Conservation (phyloP, 2,329 filamentous ascomycete genomes). For the Dothistroma septosporum region DNA sequence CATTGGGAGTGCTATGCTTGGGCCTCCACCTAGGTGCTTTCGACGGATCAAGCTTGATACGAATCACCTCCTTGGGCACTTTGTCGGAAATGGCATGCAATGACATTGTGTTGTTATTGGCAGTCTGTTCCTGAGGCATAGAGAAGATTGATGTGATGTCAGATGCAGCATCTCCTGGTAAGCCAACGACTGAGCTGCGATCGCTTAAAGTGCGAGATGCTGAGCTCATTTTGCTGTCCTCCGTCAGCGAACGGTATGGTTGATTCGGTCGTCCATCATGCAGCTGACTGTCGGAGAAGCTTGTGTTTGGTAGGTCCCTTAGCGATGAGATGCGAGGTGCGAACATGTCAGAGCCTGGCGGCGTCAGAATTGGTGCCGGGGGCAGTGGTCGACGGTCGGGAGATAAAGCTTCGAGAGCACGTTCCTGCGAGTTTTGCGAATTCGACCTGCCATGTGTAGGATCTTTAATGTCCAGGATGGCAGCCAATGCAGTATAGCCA, state of each 20-base stretch:
- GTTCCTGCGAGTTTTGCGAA: background rate
- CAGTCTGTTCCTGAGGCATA: constrained; percentile 12
- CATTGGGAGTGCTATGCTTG: constrained; percentile 22
- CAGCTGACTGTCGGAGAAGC: background rate
- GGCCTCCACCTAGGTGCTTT: constrained; percentile 23
- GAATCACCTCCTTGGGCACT: constrained; percentile 44
- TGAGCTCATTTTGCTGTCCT: constrained; percentile 11
- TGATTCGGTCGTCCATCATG: background rate
- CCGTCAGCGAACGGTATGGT: background rate
- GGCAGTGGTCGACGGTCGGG: constrained; percentile 11
- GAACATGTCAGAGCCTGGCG: background rate
- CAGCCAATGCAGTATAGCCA: constrained; percentile 63
- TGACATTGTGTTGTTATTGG: constrained; percentile 24
- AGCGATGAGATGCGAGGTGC: constrained; percentile 2
- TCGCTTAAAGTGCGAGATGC: constrained; percentile 14
- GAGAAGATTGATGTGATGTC: constrained; percentile 25
- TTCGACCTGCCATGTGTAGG: constrained; percentile 9
- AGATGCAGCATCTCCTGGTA: constrained; percentile 8
- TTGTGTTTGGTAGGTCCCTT: background rate
- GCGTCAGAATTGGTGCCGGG: constrained; percentile 1
- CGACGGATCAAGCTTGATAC: constrained; percentile 42
- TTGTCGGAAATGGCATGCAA: constrained; percentile 39
- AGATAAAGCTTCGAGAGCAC: constrained; percentile 8
- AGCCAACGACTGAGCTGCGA: constrained; percentile 16
- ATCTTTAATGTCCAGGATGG: constrained; percentile 52